Percentiles rank a stretch among this genome's conserved stretches.
Conservation (phyloP, 306 rosid species). For the Lotus japonicus region DNA sequence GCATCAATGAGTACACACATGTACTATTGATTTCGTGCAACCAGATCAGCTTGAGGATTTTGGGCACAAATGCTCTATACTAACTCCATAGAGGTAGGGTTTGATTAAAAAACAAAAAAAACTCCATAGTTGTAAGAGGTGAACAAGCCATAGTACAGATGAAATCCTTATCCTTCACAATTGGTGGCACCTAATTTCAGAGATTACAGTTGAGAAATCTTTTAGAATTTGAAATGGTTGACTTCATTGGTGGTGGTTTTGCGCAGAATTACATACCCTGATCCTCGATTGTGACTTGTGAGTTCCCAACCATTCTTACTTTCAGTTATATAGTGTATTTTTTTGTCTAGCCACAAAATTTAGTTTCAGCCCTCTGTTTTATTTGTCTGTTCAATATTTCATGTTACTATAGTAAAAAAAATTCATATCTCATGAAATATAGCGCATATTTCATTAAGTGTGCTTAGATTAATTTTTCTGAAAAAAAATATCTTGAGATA, state of each 20-base stretch:
- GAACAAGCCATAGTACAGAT: too few species aligned
- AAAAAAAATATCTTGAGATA: too few species aligned
- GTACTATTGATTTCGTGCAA: slow-evolving; percentile 7
- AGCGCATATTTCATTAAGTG: too few species aligned
- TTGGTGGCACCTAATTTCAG: not conserved
- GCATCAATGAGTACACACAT: not conserved
- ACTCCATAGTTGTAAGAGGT: too few species aligned
- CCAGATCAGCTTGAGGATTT: not conserved
- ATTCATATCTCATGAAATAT: too few species aligned
- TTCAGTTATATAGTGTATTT: not conserved
- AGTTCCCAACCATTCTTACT: slow-evolving; percentile 10
- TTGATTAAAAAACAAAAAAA: too few species aligned
- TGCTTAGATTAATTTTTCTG: too few species aligned
- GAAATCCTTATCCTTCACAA: too few species aligned
- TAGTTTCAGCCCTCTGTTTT: not conserved
- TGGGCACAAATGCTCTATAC: slow-evolving; percentile 15
- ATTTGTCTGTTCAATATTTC: too few species aligned
- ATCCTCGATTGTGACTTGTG: slow-evolving; percentile 53
- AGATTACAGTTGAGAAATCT: not conserved
- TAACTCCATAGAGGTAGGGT: too few species aligned
- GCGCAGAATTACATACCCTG: slow-evolving; percentile 25
- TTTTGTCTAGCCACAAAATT: not conserved
- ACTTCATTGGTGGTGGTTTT: slow-evolving; percentile 13
- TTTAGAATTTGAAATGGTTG: slow-evolving; percentile 18
- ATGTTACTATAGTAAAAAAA: too few species aligned